These are phyloP conservation scores for Tricholomella constricta DNA, from an alignment of 768 basidiomycete genomes.

Conservation along the genomic window DNA sequence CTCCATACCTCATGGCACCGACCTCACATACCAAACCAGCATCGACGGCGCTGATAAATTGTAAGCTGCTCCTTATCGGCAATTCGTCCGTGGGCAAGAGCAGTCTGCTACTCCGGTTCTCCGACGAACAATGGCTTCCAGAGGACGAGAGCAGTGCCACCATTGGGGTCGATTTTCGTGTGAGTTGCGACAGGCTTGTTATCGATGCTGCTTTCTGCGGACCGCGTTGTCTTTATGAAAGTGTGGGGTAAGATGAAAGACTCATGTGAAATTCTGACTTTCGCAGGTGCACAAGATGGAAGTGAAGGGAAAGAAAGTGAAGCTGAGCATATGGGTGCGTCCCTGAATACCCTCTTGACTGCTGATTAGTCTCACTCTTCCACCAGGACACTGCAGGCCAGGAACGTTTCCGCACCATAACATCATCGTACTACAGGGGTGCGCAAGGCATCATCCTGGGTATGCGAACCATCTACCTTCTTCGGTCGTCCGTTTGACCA, in stretches of 20 bases:
- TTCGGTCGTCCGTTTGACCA: background rate
- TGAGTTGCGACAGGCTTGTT: conserved; percentile 37
- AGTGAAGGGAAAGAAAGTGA: conserved; percentile 79
- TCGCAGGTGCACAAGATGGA: conserved; percentile 86
- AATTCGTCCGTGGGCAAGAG: conserved; percentile 94
- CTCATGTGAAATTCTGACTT: conserved; percentile 3
- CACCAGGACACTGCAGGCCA: conserved; percentile 93
- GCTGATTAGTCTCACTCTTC: background rate
- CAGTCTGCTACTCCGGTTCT: conserved; percentile 90
- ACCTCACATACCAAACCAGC: conserved; percentile 29
- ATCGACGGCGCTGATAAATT: conserved; percentile 56
- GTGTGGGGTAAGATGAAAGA: background rate
- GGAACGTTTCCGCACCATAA: conserved; percentile 95
- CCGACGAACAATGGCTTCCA: conserved; percentile 93
- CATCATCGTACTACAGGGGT: conserved; percentile 91
- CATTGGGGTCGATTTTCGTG: conserved; percentile 84
- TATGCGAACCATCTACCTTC: conserved; percentile 23
- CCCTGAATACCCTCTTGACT: background rate
- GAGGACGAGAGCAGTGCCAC: conserved; percentile 89
- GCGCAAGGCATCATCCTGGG: conserved; percentile 84
- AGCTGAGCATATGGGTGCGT: conserved; percentile 95
- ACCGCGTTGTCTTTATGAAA: background rate
- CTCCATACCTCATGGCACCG: conserved; percentile 31
- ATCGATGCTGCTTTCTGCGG: background rate
- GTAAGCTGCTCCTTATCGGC: conserved; percentile 83